phyloP scores from a whole-genome alignment of 495 filamentous ascomycete genomes.

The Emericellopsis terricola region DNA sequence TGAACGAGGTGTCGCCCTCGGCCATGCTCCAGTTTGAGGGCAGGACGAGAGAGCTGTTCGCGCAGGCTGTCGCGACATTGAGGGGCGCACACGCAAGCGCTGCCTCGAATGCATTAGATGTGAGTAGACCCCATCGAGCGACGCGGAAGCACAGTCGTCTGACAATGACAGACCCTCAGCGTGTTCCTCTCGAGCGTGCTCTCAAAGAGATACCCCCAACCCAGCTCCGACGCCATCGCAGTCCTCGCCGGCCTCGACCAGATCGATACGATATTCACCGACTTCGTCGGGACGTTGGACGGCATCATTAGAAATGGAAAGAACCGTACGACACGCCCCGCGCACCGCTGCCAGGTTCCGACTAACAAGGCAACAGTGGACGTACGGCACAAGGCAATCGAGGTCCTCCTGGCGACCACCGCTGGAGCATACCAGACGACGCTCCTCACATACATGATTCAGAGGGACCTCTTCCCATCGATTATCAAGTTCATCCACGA shows the following conservation, averaged over 20 bases:
- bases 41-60: slow-evolving; percentile 65
- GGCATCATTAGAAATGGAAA: slow-evolving; percentile 61
- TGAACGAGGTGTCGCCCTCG: slow-evolving; percentile 49
- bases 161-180: slow-evolving; percentile 54
- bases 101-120: slow-evolving; percentile 75
- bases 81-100: slow-evolving; percentile 40
- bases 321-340: slow-evolving; percentile 26
- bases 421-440: slow-evolving; percentile 89
- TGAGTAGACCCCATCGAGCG: slow-evolving; percentile 22
- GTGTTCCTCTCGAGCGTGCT: slow-evolving; percentile 68
- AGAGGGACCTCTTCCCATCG: slow-evolving; percentile 83
- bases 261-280: slow-evolving; percentile 68
- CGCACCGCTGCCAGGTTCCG: neutral
- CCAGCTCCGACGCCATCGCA: slow-evolving; percentile 85
- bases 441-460: slow-evolving; percentile 85
- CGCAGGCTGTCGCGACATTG: slow-evolving; percentile 49
- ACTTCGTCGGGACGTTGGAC: slow-evolving; percentile 75
- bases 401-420: slow-evolving; percentile 66
- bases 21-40: slow-evolving; percentile 56
- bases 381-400: slow-evolving; percentile 60
- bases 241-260: slow-evolving; percentile 75
- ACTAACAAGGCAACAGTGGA: slow-evolving; percentile 29
- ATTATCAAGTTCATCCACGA: slow-evolving; percentile 95
- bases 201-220: slow-evolving; percentile 84
- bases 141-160: neutral